Evolutionary conservation across 768 basidiomycete genomes (phyloP).

Genomic region (Kwoniella pini): DNA sequence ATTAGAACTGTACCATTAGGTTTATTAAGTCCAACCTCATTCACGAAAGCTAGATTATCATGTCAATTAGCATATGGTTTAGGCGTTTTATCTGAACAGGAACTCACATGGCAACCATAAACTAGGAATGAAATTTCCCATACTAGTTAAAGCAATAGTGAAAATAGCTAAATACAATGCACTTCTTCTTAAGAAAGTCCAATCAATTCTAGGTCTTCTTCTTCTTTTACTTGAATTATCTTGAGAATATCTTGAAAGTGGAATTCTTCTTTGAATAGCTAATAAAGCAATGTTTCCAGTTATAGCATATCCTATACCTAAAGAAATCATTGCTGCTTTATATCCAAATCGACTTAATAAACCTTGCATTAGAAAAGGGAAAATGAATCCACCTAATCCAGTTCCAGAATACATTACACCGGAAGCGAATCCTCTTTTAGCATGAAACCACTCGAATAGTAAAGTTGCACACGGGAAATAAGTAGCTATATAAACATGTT

Average conservation of each 20-base stretch:
- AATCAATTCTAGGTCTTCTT: conserved; percentile 15
- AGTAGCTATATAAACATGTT: conserved; percentile 6
- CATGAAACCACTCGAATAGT: conserved; percentile 50
- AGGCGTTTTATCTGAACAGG: too few relatives aligned
- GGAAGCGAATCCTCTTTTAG: conserved; percentile 39
- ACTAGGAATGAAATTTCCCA: conserved; percentile 48
- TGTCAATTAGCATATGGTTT: too few relatives aligned
- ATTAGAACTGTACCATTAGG: conserved; percentile 44
- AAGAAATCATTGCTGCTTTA: conserved; percentile 45
- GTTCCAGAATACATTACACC: conserved; percentile 48
- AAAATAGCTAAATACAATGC: conserved; percentile 28
- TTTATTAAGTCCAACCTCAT: conserved; percentile 31
- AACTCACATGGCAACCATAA: conserved; percentile 43
- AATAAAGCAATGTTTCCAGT: conserved; percentile 28
- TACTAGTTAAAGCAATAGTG: conserved; percentile 37
- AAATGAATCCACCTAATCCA: conserved; percentile 44
- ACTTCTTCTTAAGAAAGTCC: conserved; percentile 25
- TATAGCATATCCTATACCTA: conserved; percentile 37
- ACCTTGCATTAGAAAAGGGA: conserved; percentile 45
- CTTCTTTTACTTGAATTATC: neutral
- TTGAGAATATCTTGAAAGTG: conserved; percentile 20
- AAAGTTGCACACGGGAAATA: conserved; percentile 45
- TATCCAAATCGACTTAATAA: conserved; percentile 42
- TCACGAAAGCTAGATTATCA: conserved; percentile 32
- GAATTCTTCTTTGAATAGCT: conserved; percentile 44